These are phyloP conservation scores for Ophiostoma populinum DNA, from an alignment of 2,329 filamentous ascomycete genomes.

Conservation along the genomic window DNA sequence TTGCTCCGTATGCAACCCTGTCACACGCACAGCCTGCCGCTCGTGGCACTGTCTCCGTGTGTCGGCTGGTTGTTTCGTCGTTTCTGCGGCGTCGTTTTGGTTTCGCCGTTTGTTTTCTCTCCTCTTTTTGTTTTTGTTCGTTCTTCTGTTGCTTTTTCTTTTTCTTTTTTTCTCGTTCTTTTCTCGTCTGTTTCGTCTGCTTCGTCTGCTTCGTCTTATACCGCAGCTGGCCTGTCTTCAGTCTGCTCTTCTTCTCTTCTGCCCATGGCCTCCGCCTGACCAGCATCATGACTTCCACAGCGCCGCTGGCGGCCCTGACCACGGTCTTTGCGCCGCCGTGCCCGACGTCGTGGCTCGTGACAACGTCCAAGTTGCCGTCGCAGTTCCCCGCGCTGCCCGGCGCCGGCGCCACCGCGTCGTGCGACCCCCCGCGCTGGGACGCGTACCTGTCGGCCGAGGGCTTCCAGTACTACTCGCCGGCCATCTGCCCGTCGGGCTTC, in stretches of 20 bases:
- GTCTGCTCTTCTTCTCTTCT: too few relatives aligned
- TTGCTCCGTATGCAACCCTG: too few relatives aligned
- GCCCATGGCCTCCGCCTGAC: constrained; percentile 12
- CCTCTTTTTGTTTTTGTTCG: background rate
- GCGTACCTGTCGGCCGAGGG: constrained; percentile 19
- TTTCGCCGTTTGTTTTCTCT: background rate
- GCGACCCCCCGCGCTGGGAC: constrained; percentile 19
- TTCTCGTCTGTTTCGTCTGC: constrained; percentile 1
- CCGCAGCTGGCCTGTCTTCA: too few relatives aligned
- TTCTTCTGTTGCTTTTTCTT: background rate
- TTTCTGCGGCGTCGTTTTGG: too few relatives aligned
- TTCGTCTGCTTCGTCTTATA: too few relatives aligned
- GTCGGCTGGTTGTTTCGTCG: too few relatives aligned
- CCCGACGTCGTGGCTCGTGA: constrained; percentile 22
- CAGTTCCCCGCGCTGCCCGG: constrained; percentile 20
- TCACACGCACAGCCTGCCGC: too few relatives aligned
- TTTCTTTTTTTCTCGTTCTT: background rate
- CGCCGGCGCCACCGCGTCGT: constrained; percentile 14
- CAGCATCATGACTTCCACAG: too few relatives aligned
- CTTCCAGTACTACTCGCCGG: constrained; percentile 24
- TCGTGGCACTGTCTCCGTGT: too few relatives aligned
- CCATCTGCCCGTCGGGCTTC: constrained; percentile 23
- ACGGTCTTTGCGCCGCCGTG: constrained; percentile 24
- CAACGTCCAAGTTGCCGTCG: constrained; percentile 21
- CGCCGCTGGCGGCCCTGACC: constrained; percentile 21